These are phyloP conservation scores for Aspergillus flavus DNA, from an alignment of 2,329 filamentous ascomycete species.

Conservation along the genomic window DNA sequence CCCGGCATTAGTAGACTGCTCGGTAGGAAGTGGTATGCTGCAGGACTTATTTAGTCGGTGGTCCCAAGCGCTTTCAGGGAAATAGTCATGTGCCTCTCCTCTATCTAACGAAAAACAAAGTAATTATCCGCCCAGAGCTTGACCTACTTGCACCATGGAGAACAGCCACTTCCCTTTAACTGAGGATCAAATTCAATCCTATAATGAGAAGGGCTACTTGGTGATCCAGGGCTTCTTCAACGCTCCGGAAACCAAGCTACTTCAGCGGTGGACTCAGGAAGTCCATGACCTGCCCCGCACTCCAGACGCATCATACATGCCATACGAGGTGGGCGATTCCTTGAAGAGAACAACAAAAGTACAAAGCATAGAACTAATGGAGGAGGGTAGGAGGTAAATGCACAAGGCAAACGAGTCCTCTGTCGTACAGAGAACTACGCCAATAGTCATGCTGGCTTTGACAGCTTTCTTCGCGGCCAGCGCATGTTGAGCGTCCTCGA, in stretches of 20 bases:
- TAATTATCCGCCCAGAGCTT: neutral
- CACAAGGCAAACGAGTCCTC: conserved; percentile 32
- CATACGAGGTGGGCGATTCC: conserved; percentile 30
- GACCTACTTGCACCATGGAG: conserved; percentile 18
- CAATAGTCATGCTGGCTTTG: conserved; percentile 36
- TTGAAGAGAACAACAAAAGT: neutral
- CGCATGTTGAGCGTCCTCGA: conserved; percentile 33
- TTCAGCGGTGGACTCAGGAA: conserved; percentile 38
- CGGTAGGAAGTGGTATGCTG: neutral
- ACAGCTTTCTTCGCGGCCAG: conserved; percentile 39
- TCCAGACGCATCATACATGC: conserved; percentile 33
- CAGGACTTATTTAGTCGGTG: conserved; percentile 8
- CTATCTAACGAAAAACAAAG: neutral
- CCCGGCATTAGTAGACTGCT: neutral
- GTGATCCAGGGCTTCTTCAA: conserved; percentile 29
- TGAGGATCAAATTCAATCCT: conserved; percentile 27
- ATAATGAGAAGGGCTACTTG: conserved; percentile 34
- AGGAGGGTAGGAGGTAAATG: conserved; percentile 30
- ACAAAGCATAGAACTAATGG: neutral
- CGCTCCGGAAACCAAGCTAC: conserved; percentile 18
- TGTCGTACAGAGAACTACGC: conserved; percentile 40
- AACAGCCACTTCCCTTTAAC: conserved; percentile 23
- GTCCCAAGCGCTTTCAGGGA: conserved; percentile 3
- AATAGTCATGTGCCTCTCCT: conserved; percentile 3
- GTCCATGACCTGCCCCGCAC: conserved; percentile 38